Evolutionary conservation across 768 basidiomycete genomes (phyloP).

Genomic region (Lentinula detonsa): DNA sequence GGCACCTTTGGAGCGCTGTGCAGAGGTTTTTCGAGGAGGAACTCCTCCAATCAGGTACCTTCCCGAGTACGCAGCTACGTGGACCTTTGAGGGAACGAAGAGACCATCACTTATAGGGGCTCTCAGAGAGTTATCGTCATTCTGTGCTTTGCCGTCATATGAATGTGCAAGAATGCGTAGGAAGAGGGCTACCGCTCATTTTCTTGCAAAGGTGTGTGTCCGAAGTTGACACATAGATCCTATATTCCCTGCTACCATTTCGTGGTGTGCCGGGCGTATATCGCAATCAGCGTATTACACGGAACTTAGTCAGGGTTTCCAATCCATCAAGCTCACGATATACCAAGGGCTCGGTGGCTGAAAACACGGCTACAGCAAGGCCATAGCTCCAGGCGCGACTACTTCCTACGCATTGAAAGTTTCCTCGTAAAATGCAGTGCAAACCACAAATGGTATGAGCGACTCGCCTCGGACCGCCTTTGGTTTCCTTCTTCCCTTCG

Average conservation of each 20-base stretch:
- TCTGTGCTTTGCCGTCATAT: neutral
- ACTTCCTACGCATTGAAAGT: too few species aligned
- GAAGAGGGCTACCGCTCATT: neutral
- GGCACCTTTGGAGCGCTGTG: neutral
- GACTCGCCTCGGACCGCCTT: neutral
- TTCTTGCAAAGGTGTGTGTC: neutral
- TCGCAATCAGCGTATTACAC: neutral
- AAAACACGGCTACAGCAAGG: neutral
- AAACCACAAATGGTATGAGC: neutral
- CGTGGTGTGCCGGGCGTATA: neutral
- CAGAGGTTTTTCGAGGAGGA: neutral
- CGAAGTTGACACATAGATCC: neutral
- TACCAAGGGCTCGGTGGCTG: neutral
- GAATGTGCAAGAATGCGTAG: neutral
- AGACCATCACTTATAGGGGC: neutral
- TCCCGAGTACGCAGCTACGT: neutral
- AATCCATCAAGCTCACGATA: neutral
- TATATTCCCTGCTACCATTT: neutral
- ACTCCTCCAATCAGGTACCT: neutral
- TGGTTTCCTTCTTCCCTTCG: neutral
- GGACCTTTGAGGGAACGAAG: neutral
- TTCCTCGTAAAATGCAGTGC: neutral
- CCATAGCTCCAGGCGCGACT: neutral
- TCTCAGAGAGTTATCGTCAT: neutral
- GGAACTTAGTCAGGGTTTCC: neutral